Conservation (phyloP, 2,329 filamentous ascomycete genomes). For the Aspergillus latus region DNA sequence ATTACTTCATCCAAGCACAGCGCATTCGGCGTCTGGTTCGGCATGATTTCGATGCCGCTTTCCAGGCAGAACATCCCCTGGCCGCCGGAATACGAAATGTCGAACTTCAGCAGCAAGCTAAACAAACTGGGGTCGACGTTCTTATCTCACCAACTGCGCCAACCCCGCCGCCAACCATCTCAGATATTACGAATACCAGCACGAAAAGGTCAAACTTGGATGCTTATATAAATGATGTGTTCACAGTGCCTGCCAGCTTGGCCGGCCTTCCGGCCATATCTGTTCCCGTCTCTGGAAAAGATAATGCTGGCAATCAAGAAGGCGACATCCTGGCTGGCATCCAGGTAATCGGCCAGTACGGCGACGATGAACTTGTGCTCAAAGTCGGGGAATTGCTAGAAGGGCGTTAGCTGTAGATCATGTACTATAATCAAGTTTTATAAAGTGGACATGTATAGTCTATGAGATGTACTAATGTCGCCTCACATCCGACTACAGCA, state of each 20-base stretch:
- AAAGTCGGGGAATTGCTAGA: slow-evolving; percentile 40
- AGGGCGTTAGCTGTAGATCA: slow-evolving; percentile 6
- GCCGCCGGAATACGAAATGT: slow-evolving; percentile 12
- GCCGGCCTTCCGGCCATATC: slow-evolving; percentile 88
- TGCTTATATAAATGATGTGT: slow-evolving; percentile 88
- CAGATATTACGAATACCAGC: slow-evolving; percentile 48
- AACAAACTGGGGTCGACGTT: slow-evolving; percentile 65
- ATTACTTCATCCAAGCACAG: slow-evolving; percentile 95
- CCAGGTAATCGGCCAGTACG: slow-evolving; percentile 50
- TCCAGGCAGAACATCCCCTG: slow-evolving; percentile 69
- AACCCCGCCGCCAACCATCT: slow-evolving; percentile 66
- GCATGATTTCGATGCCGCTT: slow-evolving; percentile 79
- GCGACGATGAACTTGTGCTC: slow-evolving; percentile 46
- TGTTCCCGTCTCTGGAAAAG: slow-evolving; percentile 61
- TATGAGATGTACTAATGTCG: too few species aligned
- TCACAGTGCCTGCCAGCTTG: slow-evolving; percentile 91
- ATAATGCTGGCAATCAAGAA: slow-evolving; percentile 6
- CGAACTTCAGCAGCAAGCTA: background rate
- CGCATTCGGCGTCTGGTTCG: slow-evolving; percentile 80
- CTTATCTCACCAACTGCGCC: slow-evolving; percentile 86
- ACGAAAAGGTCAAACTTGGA: slow-evolving; percentile 57
- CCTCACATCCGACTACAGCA: too few species aligned
- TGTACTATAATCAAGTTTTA: background rate
- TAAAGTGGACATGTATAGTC: too few species aligned
- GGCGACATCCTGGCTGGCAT: slow-evolving; percentile 38